Conservation (phyloP, 257 asterid species). For the Salvia hispanica region DNA sequence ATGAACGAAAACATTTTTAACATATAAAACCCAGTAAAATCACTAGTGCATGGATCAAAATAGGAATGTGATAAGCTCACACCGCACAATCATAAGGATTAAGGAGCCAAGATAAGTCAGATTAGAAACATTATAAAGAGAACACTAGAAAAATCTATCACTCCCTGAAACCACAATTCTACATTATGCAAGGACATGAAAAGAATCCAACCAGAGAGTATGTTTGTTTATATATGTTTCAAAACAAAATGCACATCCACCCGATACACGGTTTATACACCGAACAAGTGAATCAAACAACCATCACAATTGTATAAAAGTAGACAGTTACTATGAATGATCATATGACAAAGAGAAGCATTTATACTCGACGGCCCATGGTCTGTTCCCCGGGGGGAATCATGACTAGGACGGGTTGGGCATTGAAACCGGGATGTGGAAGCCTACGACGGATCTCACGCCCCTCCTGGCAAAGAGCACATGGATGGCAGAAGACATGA, state of each 20-base stretch:
- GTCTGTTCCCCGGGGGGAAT: conserved; percentile 77
- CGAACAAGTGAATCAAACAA: not conserved
- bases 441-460: conserved; percentile 97
- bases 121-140: not conserved
- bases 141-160: not conserved
- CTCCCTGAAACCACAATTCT: not conserved
- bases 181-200: too few species aligned
- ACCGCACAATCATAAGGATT: not conserved
- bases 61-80: too few species aligned
- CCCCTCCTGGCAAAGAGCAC: conserved; percentile 97
- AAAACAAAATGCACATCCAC: not conserved
- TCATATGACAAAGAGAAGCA: too few species aligned
- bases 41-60: not conserved
- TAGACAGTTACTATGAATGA: not conserved
- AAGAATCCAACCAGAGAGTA: not conserved
- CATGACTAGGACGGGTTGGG: conserved; percentile 69
- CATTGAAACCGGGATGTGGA: conserved; percentile 76
- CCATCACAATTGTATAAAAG: not conserved
- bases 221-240: not conserved
- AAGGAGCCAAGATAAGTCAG: not conserved
- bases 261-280: not conserved
- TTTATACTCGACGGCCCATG: conserved; percentile 64
- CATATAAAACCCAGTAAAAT: not conserved
- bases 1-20: not conserved
- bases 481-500: conserved; percentile 78